Percentiles rank a stretch among this genome's conserved stretches.
Evolutionary conservation across 768 basidiomycete genomes (phyloP).

Genomic region (Agrocybe chaxingu): DNA sequence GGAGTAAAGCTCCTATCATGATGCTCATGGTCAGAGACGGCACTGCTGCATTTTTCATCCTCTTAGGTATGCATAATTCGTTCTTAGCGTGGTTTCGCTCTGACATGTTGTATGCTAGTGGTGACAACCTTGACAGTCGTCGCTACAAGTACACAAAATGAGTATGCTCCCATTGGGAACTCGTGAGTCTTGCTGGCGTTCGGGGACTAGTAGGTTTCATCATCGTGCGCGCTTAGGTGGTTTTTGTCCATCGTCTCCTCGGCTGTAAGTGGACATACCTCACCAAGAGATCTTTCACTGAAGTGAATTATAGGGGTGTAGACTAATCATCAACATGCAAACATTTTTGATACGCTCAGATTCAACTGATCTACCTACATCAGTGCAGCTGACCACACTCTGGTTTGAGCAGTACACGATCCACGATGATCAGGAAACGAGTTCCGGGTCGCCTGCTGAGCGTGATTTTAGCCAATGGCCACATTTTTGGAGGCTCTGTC

Average conservation of each 20-base stretch:
- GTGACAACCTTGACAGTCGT: constrained; percentile 19
- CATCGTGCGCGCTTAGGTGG: constrained; percentile 16
- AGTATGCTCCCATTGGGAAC: constrained; percentile 22
- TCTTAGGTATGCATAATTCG: constrained; percentile 25
- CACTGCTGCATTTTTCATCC: constrained; percentile 26
- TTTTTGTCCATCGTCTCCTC: constrained; percentile 25
- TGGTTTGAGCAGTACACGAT: constrained; percentile 5
- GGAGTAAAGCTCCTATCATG: constrained; percentile 31
- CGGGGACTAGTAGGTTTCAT: not conserved
- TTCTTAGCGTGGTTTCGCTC: not conserved
- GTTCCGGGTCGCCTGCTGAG: not conserved
- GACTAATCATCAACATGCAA: constrained; percentile 23
- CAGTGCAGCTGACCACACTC: constrained; percentile 15
- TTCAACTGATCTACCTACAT: constrained; percentile 1
- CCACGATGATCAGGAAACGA: not conserved
- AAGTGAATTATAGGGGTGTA: constrained; percentile 18
- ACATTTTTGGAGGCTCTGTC: too few species aligned
- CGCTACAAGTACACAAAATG: constrained; percentile 15
- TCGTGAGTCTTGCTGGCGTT: constrained; percentile 14
- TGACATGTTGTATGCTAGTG: constrained; percentile 7
- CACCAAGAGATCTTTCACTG: not conserved
- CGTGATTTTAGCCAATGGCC: not conserved
- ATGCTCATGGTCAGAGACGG: constrained; percentile 36
- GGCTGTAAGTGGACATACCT: constrained; percentile 15
- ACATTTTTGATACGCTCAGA: constrained; percentile 5